Percentiles rank a stretch among this genome's conserved stretches.
Evolutionary conservation across 495 filamentous ascomycete species (phyloP).

Genomic region (Neurospora sp.): DNA sequence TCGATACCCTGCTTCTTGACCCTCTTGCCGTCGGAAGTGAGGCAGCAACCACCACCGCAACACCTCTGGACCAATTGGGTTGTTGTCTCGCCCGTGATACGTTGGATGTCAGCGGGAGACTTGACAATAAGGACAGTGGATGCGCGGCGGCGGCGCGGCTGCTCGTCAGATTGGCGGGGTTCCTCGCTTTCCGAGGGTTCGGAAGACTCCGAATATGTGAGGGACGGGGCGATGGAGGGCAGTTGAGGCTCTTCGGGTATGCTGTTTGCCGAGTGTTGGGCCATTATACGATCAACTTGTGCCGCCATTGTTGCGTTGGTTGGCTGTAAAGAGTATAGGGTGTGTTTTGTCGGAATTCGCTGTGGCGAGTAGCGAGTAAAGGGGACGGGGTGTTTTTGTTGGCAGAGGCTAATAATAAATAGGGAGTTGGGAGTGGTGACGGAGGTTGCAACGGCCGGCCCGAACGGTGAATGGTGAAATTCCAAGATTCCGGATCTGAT

Average conservation of each 20-base stretch:
- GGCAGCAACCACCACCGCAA: conserved; percentile 91
- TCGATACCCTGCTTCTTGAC: conserved; percentile 39
- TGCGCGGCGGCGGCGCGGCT: conserved; percentile 51
- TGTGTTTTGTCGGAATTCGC: neutral
- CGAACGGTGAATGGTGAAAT: neutral
- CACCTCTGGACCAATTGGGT: conserved; percentile 59
- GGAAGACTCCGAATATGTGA: conserved; percentile 39
- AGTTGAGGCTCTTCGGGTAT: conserved; percentile 27
- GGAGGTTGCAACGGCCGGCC: neutral
- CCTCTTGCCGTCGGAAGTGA: conserved; percentile 43
- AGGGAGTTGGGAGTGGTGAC: neutral
- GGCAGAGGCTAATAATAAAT: neutral
- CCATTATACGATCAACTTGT: conserved; percentile 21
- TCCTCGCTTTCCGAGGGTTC: conserved; percentile 34
- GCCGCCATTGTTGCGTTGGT: conserved; percentile 17
- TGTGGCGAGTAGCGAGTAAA: neutral
- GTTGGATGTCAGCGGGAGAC: conserved; percentile 61
- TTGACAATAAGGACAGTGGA: conserved; percentile 74
- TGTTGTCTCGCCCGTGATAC: conserved; percentile 53
- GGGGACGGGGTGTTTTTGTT: neutral
- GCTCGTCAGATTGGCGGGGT: conserved; percentile 17
- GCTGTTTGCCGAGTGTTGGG: conserved; percentile 20
- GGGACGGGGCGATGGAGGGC: conserved; percentile 37
- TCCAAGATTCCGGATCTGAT: neutral
- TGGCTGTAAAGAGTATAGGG: neutral